Conservation (phyloP, 768 basidiomycete genomes). For the Stropharia rugosoannulata region DNA sequence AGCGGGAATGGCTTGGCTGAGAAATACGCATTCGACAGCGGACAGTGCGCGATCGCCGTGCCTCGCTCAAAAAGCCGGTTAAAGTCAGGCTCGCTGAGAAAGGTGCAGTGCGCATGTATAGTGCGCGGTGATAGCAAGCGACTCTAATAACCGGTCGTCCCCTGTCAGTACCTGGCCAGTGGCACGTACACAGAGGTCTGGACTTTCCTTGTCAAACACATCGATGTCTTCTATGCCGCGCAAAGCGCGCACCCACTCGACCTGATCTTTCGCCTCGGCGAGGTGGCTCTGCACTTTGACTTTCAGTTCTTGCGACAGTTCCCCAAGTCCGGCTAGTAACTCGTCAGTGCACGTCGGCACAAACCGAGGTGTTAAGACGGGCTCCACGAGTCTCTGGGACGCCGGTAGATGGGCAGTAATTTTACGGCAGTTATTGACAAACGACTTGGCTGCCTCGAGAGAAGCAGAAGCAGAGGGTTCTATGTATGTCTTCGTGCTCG, state of each 20-base stretch:
- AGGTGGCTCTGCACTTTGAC: constrained; percentile 78
- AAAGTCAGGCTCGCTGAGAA: constrained; percentile 54
- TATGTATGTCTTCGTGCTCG: constrained; percentile 66
- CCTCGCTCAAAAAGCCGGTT: constrained; percentile 45
- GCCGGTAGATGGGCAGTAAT: constrained; percentile 38
- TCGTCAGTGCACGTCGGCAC: constrained; percentile 84
- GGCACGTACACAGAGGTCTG: neutral
- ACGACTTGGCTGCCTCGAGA: constrained; percentile 50
- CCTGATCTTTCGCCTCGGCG: constrained; percentile 76
- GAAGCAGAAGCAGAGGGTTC: constrained; percentile 56
- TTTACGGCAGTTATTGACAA: constrained; percentile 50
- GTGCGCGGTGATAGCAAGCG: constrained; percentile 62
- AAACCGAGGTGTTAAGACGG: constrained; percentile 87
- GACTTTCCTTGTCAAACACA: constrained; percentile 59
- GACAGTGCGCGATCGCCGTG: constrained; percentile 81
- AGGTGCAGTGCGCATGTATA: constrained; percentile 90
- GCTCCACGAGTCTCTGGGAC: constrained; percentile 61
- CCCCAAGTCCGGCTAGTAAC: constrained; percentile 61
- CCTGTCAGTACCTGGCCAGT: too few species aligned
- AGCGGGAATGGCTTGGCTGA: constrained; percentile 68
- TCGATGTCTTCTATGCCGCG: constrained; percentile 70
- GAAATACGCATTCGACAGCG: constrained; percentile 87
- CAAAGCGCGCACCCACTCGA: constrained; percentile 65
- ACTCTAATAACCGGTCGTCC: constrained; percentile 34
- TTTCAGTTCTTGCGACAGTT: constrained; percentile 43